Evolutionary conservation across 192 early-diverging fungal genomes (phyloP), one percentile per base, ranked within the genome.

Genomic region (Backusella mclennaniae): DNA sequence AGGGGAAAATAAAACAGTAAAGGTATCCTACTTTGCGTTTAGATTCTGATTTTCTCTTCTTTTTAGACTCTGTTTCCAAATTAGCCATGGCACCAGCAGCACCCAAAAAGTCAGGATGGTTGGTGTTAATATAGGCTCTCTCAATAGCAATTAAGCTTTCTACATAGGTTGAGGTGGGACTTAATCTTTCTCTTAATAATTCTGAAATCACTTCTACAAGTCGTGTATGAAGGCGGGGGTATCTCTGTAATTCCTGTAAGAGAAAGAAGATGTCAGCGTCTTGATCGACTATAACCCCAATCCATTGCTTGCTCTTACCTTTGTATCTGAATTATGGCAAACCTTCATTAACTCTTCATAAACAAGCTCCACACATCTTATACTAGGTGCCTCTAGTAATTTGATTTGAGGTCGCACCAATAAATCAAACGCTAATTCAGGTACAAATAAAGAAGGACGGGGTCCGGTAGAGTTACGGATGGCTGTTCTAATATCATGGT

Each of bases 271-370:
- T 36, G 3, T 49, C 19, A n/a, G 19, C 38, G 6, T 49, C 15
- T n/a, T 49, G 17, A 6, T 3, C 42, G 14, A 4, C 14, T 44
- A 44, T 44, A 14, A 17, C 4, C 46, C 19, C 46, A 36, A 31
- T 21, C 33, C 6, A 0, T 36, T 4, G 9, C 1, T 41, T 33
- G 1, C 46, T 46, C 21, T 44, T 84, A 88, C 88, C 87, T 90
- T 91, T 80, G 77, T 89, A n/a, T 92, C 92, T 67, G 91, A 93
- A 21, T 80, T 88, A 76, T 93, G 94, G 59, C 92, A 90, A 52
- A 95, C 90, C 80, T 92, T 92, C 87, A 92, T 89, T 49, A 95
- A 80, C 75, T 95, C 94, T 79, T 95, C 94, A 84, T 95, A 94
- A 1, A 90, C 94, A 29, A 92, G 85, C 76, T 95, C 92, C 31